A percentile compares a stretch with the other conserved stretches of the same genome.
Conservation (phyloP, 2,329 filamentous ascomycete species). For the Beauveria sp. region DNA sequence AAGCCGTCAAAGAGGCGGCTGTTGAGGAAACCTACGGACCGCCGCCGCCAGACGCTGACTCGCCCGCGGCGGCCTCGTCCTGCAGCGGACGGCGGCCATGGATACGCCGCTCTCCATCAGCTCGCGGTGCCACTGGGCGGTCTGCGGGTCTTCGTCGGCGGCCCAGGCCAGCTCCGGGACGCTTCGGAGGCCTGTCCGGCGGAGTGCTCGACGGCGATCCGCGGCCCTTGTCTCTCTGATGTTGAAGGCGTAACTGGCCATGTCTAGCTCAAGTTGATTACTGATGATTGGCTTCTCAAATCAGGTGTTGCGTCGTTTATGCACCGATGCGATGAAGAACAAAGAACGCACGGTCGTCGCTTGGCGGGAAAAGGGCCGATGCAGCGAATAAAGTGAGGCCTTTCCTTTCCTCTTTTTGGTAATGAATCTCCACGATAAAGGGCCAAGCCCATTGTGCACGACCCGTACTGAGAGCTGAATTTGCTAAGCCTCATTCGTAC, state of each 20-base stretch:
- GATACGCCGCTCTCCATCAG: conserved; percentile 10
- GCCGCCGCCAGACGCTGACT: not conserved
- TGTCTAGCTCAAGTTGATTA: not conserved
- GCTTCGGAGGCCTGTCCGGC: conserved; percentile 11
- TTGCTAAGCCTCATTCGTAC: not conserved
- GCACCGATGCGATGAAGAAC: not conserved
- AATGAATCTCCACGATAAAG: not conserved
- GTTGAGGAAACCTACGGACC: conserved; percentile 13
- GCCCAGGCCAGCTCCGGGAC: conserved; percentile 12
- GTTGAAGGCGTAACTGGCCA: not conserved
- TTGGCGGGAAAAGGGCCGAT: conserved; percentile 9
- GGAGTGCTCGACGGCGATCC: conserved; percentile 10
- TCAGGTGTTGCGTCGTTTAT: not conserved
- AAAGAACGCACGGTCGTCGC: conserved; percentile 3
- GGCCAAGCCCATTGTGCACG: not conserved
- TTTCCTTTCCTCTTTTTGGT: not conserved
- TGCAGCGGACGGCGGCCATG: conserved; percentile 8
- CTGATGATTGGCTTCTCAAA: not conserved
- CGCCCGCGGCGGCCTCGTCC: not conserved
- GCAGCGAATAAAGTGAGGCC: not conserved
- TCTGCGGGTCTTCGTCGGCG: conserved; percentile 11
- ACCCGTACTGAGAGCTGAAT: not conserved
- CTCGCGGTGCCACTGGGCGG: conserved; percentile 8
- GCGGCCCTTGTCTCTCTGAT: conserved; percentile 7
- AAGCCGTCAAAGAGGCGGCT: conserved; percentile 5